Evolutionary conservation across 768 basidiomycete genomes (phyloP).

Genomic region (Lactarius hatsudake): DNA sequence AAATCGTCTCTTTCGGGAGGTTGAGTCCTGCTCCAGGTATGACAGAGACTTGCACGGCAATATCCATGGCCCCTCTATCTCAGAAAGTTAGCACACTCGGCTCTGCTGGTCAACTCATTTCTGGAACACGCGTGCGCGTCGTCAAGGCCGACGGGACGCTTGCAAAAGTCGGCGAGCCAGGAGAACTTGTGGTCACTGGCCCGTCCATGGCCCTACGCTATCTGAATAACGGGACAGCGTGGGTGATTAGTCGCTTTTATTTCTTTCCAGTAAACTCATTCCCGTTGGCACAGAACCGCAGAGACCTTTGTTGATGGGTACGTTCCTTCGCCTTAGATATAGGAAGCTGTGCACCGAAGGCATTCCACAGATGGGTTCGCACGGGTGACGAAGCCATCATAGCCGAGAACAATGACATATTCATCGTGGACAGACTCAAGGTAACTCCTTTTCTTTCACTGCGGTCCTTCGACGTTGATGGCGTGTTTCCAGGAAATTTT

Average conservation of each 20-base stretch:
- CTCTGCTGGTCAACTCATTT: conserved; percentile 43
- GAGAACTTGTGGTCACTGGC: conserved; percentile 51
- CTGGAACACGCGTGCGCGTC: conserved; percentile 52
- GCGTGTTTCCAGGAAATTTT: conserved; percentile 50
- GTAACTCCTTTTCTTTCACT: conserved; percentile 26
- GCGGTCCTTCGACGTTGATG: conserved; percentile 26
- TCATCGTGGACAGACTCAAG: conserved; percentile 63
- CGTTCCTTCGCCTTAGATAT: conserved; percentile 16
- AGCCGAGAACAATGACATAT: conserved; percentile 51
- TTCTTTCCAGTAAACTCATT: background rate
- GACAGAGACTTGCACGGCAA: conserved; percentile 62
- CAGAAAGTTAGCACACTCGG: conserved; percentile 51
- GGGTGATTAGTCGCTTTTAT: conserved; percentile 29
- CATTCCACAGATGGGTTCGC: conserved; percentile 52
- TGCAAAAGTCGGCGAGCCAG: conserved; percentile 52
- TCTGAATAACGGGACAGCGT: conserved; percentile 58
- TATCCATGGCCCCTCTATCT: conserved; percentile 47
- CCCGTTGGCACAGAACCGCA: conserved; percentile 45
- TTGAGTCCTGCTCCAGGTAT: conserved; percentile 45
- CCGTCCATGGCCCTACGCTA: conserved; percentile 45
- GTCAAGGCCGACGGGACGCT: conserved; percentile 53
- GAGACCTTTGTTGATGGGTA: conserved; percentile 70
- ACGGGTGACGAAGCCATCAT: conserved; percentile 67
- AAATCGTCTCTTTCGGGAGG: background rate
- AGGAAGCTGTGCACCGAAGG: background rate